Conservation (phyloP, 192 early-diverging fungal genomes). For the Backusella mclennaniae region DNA sequence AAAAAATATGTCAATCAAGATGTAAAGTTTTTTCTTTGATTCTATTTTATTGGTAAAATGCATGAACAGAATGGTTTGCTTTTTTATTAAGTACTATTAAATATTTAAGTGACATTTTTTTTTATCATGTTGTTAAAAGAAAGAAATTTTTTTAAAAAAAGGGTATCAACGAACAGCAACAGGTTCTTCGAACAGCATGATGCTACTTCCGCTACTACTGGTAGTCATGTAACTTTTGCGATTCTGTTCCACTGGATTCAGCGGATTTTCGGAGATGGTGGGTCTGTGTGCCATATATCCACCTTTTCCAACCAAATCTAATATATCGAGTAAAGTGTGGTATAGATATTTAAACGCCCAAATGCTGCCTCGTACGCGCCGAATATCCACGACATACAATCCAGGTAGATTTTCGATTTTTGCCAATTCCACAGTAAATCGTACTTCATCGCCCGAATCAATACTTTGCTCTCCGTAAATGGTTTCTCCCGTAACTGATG, state of each 20-base stretch:
- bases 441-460: slow-evolving; percentile 78
- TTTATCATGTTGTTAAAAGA: background rate
- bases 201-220: slow-evolving; percentile 13
- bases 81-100: slow-evolving; percentile 2
- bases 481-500: slow-evolving; percentile 14
- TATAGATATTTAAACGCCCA: slow-evolving; percentile 82
- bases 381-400: slow-evolving; percentile 72
- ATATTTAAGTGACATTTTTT: background rate
- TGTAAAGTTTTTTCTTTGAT: background rate
- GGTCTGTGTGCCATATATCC: slow-evolving; percentile 16
- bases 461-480: slow-evolving; percentile 53
- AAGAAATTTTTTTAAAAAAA: background rate
- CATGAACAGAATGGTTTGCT: slow-evolving; percentile 3
- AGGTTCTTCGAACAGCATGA: slow-evolving; percentile 7
- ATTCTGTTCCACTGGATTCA: slow-evolving; percentile 1
- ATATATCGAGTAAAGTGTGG: slow-evolving; percentile 51
- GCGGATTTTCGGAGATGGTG: background rate
- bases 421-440: slow-evolving; percentile 86
- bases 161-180: slow-evolving; percentile 8
- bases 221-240: slow-evolving; percentile 13
- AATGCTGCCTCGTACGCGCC: slow-evolving; percentile 67
- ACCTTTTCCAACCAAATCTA: slow-evolving; percentile 49
- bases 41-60: background rate
- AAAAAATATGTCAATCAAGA: background rate
- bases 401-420: slow-evolving; percentile 86